phyloP scores from a whole-genome alignment of 768 basidiomycete genomes.

The Gloeopeniophorella convolvens region DNA sequence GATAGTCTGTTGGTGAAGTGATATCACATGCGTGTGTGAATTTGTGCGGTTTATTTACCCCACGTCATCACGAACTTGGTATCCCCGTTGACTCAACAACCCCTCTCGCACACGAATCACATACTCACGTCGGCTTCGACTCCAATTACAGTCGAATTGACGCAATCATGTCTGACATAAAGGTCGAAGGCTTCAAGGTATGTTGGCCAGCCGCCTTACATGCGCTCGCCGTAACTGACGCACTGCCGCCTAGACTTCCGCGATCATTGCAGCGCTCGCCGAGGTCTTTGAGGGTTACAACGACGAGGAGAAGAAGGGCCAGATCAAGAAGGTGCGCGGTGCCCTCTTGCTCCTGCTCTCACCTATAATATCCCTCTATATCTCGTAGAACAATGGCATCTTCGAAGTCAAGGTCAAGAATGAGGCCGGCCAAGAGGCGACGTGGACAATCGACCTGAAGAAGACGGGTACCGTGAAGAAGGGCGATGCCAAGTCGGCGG shows the following conservation, averaged over 20 bases:
- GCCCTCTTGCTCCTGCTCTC: not conserved
- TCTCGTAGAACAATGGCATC: slow-evolving; percentile 64
- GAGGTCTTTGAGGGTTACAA: slow-evolving; percentile 45
- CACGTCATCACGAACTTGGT: not conserved
- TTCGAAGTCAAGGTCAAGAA: slow-evolving; percentile 83
- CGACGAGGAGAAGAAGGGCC: slow-evolving; percentile 56
- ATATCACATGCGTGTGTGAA: not conserved
- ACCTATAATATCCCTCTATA: not conserved
- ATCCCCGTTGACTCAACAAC: too few relatives aligned
- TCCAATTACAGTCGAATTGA: too few relatives aligned
- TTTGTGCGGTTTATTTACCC: not conserved
- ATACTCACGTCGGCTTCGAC: too few relatives aligned
- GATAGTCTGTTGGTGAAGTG: not conserved
- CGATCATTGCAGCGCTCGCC: slow-evolving; percentile 49
- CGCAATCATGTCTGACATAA: slow-evolving; percentile 20
- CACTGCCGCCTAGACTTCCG: slow-evolving; percentile 47
- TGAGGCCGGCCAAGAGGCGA: slow-evolving; percentile 56
- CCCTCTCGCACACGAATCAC: too few relatives aligned
- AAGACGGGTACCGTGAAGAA: slow-evolving; percentile 71
- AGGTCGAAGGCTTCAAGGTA: slow-evolving; percentile 20
- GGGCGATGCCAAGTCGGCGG: slow-evolving; percentile 41
- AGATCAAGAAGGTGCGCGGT: slow-evolving; percentile 64
- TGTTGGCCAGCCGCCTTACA: not conserved
- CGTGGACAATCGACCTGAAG: slow-evolving; percentile 94
- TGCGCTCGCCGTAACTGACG: not conserved